phyloP scores from a whole-genome alignment of 2,329 filamentous ascomycete species.

The Colletotrichum abscissum region DNA sequence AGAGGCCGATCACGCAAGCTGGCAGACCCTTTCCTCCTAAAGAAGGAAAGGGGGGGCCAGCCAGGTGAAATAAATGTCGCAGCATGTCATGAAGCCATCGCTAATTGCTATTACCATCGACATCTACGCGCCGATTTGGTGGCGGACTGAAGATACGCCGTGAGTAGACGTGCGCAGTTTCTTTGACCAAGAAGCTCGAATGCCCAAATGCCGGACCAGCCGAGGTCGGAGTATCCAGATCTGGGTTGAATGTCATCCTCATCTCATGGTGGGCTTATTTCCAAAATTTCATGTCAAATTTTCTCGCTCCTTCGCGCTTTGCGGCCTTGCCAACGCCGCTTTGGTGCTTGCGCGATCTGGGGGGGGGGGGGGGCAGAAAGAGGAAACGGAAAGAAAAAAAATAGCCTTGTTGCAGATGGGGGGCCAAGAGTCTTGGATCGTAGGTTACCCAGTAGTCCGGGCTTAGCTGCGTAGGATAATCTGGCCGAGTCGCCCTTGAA shows the following conservation, averaged over 20 bases:
- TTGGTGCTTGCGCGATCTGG: slow-evolving; percentile 6
- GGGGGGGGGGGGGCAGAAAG: neutral
- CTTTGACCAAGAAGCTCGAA: neutral
- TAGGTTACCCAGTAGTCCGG: slow-evolving; percentile 6
- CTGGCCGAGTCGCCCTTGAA: slow-evolving; percentile 26
- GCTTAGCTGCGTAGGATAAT: slow-evolving; percentile 16
- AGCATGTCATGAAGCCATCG: slow-evolving; percentile 6
- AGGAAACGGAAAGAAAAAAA: slow-evolving; percentile 13
- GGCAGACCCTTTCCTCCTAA: slow-evolving; percentile 5
- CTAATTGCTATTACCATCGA: slow-evolving; percentile 32
- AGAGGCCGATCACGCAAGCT: slow-evolving; percentile 27
- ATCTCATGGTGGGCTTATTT: slow-evolving; percentile 18
- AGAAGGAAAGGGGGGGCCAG: neutral
- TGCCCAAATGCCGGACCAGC: slow-evolving; percentile 18
- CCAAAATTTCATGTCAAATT: neutral
- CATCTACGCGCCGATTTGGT: slow-evolving; percentile 12
- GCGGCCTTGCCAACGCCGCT: slow-evolving; percentile 1
- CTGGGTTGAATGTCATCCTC: slow-evolving; percentile 20
- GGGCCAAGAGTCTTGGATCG: slow-evolving; percentile 32
- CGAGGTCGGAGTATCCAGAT: slow-evolving; percentile 32
- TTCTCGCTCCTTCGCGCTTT: neutral
- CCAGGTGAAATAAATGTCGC: slow-evolving; percentile 29
- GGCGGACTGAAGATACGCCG: slow-evolving; percentile 24
- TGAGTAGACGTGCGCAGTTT: neutral
- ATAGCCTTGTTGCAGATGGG: slow-evolving; percentile 12